These are phyloP conservation scores for Backusella australiensis DNA, from an alignment of 192 early-diverging fungal species.

Conservation along the genomic window DNA sequence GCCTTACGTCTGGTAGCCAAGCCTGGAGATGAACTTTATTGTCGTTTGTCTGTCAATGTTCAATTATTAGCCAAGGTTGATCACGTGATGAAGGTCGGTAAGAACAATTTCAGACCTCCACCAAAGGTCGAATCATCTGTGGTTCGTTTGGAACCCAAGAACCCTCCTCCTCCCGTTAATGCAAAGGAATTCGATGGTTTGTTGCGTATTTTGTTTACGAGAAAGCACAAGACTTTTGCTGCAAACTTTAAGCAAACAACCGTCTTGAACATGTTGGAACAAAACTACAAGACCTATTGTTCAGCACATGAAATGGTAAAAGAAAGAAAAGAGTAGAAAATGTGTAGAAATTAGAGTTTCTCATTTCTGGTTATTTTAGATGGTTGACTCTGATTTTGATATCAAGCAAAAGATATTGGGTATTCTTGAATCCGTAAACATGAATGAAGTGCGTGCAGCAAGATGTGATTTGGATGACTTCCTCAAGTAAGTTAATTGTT, in stretches of 20 bases:
- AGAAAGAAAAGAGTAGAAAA: not conserved
- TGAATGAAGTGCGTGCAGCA: constrained; percentile 75
- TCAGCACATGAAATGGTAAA: constrained; percentile 72
- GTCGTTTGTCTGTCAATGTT: constrained; percentile 89
- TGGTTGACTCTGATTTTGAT: constrained; percentile 82
- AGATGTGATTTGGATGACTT: constrained; percentile 96
- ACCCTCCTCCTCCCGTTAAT: constrained; percentile 93
- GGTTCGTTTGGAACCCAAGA: constrained; percentile 88
- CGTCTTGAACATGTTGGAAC: constrained; percentile 88
- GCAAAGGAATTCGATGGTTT: constrained; percentile 98
- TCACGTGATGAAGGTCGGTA: constrained; percentile 97
- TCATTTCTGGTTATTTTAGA: constrained; percentile 30
- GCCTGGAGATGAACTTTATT: constrained; percentile 90
- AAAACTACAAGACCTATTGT: constrained; percentile 95
- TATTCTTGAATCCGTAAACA: constrained; percentile 67
- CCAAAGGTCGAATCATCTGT: constrained; percentile 96
- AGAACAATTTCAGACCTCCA: constrained; percentile 97
- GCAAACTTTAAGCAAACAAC: constrained; percentile 89
- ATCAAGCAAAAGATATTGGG: constrained; percentile 77
- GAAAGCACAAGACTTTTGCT: constrained; percentile 87
- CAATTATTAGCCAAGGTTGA: constrained; percentile 93
- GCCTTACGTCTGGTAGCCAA: constrained; percentile 92
- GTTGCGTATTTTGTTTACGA: constrained; percentile 86
- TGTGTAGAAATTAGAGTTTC: not conserved
- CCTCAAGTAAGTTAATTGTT: constrained; percentile 59